Conservation (phyloP, 1,284 basidiomycete genomes). For the Sparassis latifolia region DNA sequence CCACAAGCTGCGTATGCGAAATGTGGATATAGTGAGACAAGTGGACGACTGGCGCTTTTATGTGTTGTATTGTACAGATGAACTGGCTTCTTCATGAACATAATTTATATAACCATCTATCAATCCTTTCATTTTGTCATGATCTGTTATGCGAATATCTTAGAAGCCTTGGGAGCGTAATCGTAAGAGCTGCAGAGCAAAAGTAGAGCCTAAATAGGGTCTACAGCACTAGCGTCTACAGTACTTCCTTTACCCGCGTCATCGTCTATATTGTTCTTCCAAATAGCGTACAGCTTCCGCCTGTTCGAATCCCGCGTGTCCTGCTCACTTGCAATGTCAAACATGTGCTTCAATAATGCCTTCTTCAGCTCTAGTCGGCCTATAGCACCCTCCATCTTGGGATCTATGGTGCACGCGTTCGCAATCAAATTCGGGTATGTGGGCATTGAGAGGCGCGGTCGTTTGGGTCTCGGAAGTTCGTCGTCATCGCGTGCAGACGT, state of each 20-base stretch:
- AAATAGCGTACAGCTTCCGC: constrained; percentile 77
- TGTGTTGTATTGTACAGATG: constrained; percentile 4
- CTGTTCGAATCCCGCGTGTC: constrained; percentile 75
- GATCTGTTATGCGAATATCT: no score
- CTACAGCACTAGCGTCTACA: constrained; percentile 16
- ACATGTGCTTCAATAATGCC: constrained; percentile 58
- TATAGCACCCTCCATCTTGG: constrained; percentile 32
- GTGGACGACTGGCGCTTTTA: constrained; percentile 1
- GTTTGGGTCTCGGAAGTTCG: constrained; percentile 33
- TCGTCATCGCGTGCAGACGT: constrained; percentile 25
- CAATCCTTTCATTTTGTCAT: neutral
- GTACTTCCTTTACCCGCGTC: constrained; percentile 25
- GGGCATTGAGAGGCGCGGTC: constrained; percentile 29
- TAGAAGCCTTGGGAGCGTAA: no score
- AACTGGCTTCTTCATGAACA: neutral
- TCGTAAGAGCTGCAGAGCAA: no score
- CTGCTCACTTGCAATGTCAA: constrained; percentile 70
- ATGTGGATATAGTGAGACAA: neutral
- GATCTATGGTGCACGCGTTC: constrained; percentile 43
- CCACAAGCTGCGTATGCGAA: neutral
- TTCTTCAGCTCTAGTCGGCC: constrained; percentile 41
- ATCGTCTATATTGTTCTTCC: constrained; percentile 55
- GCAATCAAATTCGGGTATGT: constrained; percentile 37
- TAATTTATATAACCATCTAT: neutral
- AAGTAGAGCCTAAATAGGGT: neutral